These are phyloP conservation scores for Iris pallida DNA, from an alignment of 116 monocot species.

Conservation along the genomic window DNA sequence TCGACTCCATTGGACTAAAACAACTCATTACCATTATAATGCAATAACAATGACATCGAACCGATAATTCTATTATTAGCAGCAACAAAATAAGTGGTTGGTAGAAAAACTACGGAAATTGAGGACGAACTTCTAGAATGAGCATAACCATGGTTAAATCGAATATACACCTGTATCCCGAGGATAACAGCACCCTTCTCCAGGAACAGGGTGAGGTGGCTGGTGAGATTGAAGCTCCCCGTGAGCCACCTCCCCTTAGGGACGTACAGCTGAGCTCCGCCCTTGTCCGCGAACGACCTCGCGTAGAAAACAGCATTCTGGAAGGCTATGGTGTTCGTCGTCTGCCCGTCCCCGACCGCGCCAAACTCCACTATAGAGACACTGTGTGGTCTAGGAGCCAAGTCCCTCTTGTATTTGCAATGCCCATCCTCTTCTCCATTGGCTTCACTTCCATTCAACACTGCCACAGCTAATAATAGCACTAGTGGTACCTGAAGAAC, in stretches of 20 bases:
- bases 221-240: constrained; percentile 79
- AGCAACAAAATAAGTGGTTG: too few species aligned
- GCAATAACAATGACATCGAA: too few species aligned
- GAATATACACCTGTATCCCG: constrained; percentile 40
- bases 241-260: constrained; percentile 82
- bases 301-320: constrained; percentile 88
- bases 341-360: constrained; percentile 75
- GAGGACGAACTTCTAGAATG: too few species aligned
- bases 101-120: too few species aligned
- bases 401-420: constrained; percentile 19
- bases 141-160: too few species aligned
- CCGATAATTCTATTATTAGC: too few species aligned
- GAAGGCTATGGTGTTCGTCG: constrained; percentile 69
- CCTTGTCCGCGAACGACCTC: constrained; percentile 81
- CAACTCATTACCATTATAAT: too few species aligned
- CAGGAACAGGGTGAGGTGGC: constrained; percentile 81
- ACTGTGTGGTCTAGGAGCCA: constrained; percentile 57
- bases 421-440: constrained; percentile 8
- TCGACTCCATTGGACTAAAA: too few species aligned
- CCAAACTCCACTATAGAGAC: constrained; percentile 83
- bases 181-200: constrained; percentile 67
- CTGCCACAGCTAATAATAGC: constrained; percentile 18
- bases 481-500: too few species aligned
- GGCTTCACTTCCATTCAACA: constrained; percentile 5
- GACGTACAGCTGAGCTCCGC: constrained; percentile 87